Percentiles rank a stretch among this genome's conserved stretches.
These are phyloP conservation scores for Tetrapisispora arboricola DNA, from an alignment of 805 yeast species.

Conservation along the genomic window DNA sequence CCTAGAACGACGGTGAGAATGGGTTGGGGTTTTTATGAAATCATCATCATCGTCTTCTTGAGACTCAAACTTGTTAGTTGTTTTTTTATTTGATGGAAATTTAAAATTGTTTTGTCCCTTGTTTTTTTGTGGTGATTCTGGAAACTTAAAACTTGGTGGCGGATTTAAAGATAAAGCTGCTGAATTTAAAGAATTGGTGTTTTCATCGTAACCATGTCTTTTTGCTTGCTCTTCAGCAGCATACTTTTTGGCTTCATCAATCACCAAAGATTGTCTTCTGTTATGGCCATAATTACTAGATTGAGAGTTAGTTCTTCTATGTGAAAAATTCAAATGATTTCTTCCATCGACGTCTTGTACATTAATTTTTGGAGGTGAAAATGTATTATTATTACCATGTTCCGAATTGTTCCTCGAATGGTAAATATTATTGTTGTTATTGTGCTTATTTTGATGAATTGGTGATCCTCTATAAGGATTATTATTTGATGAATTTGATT, in stretches of 20 bases:
- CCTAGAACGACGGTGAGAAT: slow-evolving; percentile 25
- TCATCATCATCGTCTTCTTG: slow-evolving; percentile 19
- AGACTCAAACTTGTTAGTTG: not conserved
- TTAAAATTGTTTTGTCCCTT: slow-evolving; percentile 9
- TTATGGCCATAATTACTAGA: slow-evolving; percentile 58
- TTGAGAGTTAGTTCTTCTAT: slow-evolving; percentile 41
- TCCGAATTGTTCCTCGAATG: slow-evolving; percentile 30
- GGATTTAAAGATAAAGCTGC: not conserved
- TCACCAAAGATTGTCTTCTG: slow-evolving; percentile 86
- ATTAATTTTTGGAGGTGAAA: slow-evolving; percentile 7
- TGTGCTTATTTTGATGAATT: slow-evolving; percentile 5
- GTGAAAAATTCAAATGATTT: slow-evolving; percentile 21
- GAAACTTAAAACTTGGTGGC: slow-evolving; percentile 3
- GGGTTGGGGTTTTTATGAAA: slow-evolving; percentile 20
- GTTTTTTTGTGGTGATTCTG: slow-evolving; percentile 1
- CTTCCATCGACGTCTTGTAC: slow-evolving; percentile 8
- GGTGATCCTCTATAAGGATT: slow-evolving; percentile 21
- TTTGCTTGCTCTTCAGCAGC: slow-evolving; percentile 86
- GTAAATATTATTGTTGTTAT: slow-evolving; percentile 19
- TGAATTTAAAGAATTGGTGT: not conserved
- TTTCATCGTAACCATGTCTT: slow-evolving; percentile 29
- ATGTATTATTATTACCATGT: slow-evolving; percentile 13
- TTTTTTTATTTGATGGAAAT: slow-evolving; percentile 22
- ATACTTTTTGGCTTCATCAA: slow-evolving; percentile 88
- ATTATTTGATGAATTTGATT: not conserved